Percentiles rank a stretch among this genome's conserved stretches.
Evolutionary conservation across 345 rosid genomes (phyloP).

Genomic region (Populus pruinosa): DNA sequence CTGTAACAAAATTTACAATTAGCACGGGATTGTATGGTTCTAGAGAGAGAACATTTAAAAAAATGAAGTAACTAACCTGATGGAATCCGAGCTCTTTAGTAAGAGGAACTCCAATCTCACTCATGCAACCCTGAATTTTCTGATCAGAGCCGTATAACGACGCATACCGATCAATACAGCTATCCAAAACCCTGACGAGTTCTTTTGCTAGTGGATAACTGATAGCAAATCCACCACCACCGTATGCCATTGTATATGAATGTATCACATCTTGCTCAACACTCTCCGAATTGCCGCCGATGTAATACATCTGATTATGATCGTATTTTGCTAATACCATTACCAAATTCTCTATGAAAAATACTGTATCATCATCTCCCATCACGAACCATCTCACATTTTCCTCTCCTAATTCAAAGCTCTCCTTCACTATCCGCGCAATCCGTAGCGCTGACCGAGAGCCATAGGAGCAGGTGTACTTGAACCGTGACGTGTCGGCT

Average conservation of each 20-base stretch:
- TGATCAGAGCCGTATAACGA: conserved; percentile 81
- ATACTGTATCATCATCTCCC: conserved; percentile 94
- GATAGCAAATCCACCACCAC: conserved; percentile 87
- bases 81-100: conserved; percentile 88
- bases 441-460: conserved; percentile 69
- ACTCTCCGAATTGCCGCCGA: conserved; percentile 81
- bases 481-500: conserved; percentile 57
- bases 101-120: conserved; percentile 74
- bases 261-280: conserved; percentile 78
- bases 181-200: conserved; percentile 70
- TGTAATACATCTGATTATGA: conserved; percentile 83
- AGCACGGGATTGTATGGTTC: neutral
- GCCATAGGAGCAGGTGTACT: conserved; percentile 65
- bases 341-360: conserved; percentile 69
- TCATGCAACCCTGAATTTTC: conserved; percentile 71
- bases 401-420: conserved; percentile 59
- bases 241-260: conserved; percentile 80
- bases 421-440: conserved; percentile 77
- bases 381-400: conserved; percentile 89
- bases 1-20: neutral
- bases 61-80: conserved; percentile 43
- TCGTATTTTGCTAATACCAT: conserved; percentile 65
- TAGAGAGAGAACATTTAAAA: neutral
- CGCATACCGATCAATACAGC: conserved; percentile 73
- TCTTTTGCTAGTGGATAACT: conserved; percentile 70